phyloP scores from a whole-genome alignment of 176 grass and related monocot genomes.

The Thalia dealbata region DNA sequence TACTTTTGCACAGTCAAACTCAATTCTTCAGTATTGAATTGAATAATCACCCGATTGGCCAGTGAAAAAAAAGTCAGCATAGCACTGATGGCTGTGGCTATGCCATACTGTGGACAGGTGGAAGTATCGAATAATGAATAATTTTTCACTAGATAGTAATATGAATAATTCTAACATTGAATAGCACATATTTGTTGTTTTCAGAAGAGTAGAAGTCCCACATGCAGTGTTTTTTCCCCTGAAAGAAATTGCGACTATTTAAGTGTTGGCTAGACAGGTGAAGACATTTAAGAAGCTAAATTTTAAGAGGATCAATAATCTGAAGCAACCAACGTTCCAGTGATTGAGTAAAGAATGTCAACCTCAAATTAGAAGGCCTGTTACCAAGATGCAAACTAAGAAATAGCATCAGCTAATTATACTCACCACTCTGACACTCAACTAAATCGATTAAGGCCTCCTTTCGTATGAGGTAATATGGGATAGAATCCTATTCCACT shows the following conservation, averaged over 20 bases:
- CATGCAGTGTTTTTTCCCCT: neutral
- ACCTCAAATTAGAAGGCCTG: neutral
- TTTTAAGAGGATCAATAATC: neutral
- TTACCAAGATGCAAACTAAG: neutral
- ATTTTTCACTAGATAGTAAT: too few relatives aligned
- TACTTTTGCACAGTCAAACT: neutral
- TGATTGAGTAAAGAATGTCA: neutral
- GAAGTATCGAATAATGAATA: too few relatives aligned
- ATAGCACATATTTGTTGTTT: neutral
- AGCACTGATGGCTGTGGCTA: neutral
- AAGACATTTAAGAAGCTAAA: too few relatives aligned
- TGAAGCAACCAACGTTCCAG: neutral
- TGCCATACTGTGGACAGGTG: too few relatives aligned
- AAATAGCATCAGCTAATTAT: neutral
- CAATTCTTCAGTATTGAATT: neutral
- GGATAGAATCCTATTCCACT: too few relatives aligned
- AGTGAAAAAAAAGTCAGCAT: neutral
- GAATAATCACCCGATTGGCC: neutral
- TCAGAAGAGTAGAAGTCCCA: neutral
- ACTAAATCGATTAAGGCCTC: too few relatives aligned
- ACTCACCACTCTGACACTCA: neutral
- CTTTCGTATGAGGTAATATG: too few relatives aligned
- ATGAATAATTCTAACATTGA: too few relatives aligned
- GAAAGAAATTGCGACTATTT: neutral
- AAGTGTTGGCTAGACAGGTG: neutral